These are phyloP conservation scores for Elsinoe perseae DNA, from an alignment of 2,329 filamentous ascomycete genomes.

Conservation along the genomic window DNA sequence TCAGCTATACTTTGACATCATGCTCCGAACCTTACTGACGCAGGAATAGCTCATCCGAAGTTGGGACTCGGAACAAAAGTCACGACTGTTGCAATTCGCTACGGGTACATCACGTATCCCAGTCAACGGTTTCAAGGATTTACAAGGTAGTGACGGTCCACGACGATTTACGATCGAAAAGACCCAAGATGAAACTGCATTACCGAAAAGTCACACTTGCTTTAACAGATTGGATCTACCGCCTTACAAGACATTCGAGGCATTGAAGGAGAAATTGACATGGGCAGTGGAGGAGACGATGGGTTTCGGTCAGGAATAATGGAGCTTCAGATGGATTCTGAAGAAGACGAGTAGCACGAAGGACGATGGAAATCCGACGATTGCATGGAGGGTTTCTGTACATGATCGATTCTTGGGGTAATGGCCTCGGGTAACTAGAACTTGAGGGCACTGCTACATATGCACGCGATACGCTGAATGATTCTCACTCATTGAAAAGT, in stretches of 20 bases:
- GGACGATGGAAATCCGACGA: not conserved
- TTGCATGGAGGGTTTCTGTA: conserved; percentile 13
- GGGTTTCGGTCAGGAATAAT: conserved; percentile 93
- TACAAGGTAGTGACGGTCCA: conserved; percentile 93
- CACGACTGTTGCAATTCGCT: conserved; percentile 87
- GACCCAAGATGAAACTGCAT: conserved; percentile 77
- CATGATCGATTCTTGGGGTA: conserved; percentile 1
- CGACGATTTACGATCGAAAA: conserved; percentile 97
- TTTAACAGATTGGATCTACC: conserved; percentile 97
- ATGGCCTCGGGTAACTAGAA: conserved; percentile 9
- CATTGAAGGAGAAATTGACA: conserved; percentile 79
- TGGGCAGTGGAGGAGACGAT: conserved; percentile 98
- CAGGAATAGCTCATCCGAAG: conserved; percentile 62
- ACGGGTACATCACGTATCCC: conserved; percentile 96
- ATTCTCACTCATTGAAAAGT: not conserved
- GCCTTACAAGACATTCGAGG: conserved; percentile 81
- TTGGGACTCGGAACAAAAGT: conserved; percentile 99
- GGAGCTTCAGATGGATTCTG: not conserved
- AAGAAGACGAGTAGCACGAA: not conserved
- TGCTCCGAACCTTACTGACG: conserved; percentile 22
- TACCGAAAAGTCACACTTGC: conserved; percentile 97
- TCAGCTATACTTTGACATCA: conserved; percentile 27
- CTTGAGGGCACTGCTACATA: conserved; percentile 9
- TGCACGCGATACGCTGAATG: conserved; percentile 11
- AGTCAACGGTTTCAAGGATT: conserved; percentile 98